Base-by-base conservation (phyloP, 2,329 filamentous ascomycete genomes). In the Myriangium duriaei region DNA sequence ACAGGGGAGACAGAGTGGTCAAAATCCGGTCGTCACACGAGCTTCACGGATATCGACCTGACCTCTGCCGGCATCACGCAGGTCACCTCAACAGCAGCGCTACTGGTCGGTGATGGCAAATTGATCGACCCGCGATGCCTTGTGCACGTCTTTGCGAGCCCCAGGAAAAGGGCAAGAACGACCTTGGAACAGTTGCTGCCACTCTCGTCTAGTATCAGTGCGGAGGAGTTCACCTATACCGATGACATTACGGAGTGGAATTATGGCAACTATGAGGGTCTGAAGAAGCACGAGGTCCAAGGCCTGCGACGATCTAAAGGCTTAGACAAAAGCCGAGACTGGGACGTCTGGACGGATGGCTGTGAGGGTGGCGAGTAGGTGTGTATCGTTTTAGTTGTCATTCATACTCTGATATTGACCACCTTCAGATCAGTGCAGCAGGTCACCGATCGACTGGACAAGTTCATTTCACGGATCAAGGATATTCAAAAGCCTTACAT, bases 301-400 rank as follows among this genome's bases (percentile, higher is more conserved):
- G 65, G 68, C 37, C 51, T 64, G 42, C 69, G 82, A 34, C 67
- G 65, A 37, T 61, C 72, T 40, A 63, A 74, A 42, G 81, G 81
- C 0, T 53, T 72, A 12, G 5, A 62, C 71, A 13, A 39, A 10
- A 61, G 67, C n/a, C 48, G 63, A 3, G 57, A 61, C 15, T 92
- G 83, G 83, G 80, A 91, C 61, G 91, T 92, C 47, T 92, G 84
- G 85, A 67, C 65, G n/a, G 83, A 92, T 54, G 85, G 85, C 0
- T 92, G 85, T 58, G 79, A 79, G 2, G 81, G 77, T 3, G 85
- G 85, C 37, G 85, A 93, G 79, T 82, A 61, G 58, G 75, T 69
- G n/a, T n/a, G n/a, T n/a, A n/a, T n/a, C n/a, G n/a, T n/a, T n/a
- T n/a, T n/a, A n/a, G n/a, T n/a, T n/a, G n/a, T n/a, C n/a, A n/a